Evolutionary conservation across 352 stramenopile species (phyloP).

Genomic region (Phytophthora citricola): DNA sequence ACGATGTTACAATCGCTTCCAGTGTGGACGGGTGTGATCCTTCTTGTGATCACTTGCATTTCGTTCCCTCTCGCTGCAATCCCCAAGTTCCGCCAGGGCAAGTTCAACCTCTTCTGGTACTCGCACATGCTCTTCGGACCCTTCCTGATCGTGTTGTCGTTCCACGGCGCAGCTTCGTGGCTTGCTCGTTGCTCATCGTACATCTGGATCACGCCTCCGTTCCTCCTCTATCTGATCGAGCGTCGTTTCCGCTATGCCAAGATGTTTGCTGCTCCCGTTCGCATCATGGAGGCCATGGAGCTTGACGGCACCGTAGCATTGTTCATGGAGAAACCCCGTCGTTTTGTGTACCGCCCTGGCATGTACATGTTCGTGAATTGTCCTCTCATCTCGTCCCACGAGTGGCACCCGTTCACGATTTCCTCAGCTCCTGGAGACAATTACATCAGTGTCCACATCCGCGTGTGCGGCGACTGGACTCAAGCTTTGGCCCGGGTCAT

Average conservation of each 20-base stretch:
- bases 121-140: constrained; percentile 82
- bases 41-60: constrained; percentile 71
- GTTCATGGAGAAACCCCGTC: constrained; percentile 80
- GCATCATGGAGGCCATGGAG: constrained; percentile 73
- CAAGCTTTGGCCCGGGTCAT: constrained; percentile 65
- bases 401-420: constrained; percentile 94
- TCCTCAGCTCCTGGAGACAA: constrained; percentile 87
- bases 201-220: constrained; percentile 70
- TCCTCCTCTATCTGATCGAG: constrained; percentile 76
- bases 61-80: constrained; percentile 77
- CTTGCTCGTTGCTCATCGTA: constrained; percentile 63
- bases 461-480: constrained; percentile 79
- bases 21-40: constrained; percentile 72
- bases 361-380: constrained; percentile 93
- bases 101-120: constrained; percentile 87
- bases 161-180: constrained; percentile 77
- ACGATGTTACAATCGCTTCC: constrained; percentile 73
- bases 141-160: constrained; percentile 69
- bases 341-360: constrained; percentile 76
- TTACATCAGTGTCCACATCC: constrained; percentile 85
- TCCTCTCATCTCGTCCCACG: constrained; percentile 73
- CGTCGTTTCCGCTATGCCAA: constrained; percentile 77
- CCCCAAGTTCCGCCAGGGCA: constrained; percentile 74
- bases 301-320: constrained; percentile 72
- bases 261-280: constrained; percentile 66